Base-by-base conservation (phyloP, 1,139 yeast genomes). In the Geotrichum restrictum region DNA sequence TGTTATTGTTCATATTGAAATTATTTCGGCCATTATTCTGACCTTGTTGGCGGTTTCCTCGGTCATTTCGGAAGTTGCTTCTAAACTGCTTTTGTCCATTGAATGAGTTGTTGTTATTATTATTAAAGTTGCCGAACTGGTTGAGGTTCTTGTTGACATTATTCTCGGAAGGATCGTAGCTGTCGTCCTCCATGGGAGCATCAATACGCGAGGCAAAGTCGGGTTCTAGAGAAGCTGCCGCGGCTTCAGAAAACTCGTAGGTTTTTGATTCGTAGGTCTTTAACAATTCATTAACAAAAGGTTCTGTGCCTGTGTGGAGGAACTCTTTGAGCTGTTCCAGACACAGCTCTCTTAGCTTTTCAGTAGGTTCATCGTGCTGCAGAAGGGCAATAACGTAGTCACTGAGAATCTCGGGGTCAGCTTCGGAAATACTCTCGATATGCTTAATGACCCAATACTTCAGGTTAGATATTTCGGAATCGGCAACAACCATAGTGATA, bases 351-450 rank as follows among this genome's bases (percentile, higher is more conserved):
- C 62, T 58, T 24, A 73, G 61, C n/a, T 59, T 66, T 13, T 63
- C 65, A 14, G 55, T 53, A 10, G 71, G 64, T 34, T 64, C 61
- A 34, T 69, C 72, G 57, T 74, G 71, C 45, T 69, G 63, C 21
- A 77, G 62, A 45, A 77, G 62, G 1, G 78, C 77, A 31, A 74
- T 42, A 19, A 75, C 73, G 58, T 75, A 77, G 39, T 75, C 79
- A 1, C 76, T 67, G 54, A 76, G 62, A 33, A 74, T 74, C 13
- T 69, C 73, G 2, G 76, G 67, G 46, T 75, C 79, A n/a, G 51
- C 53, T 33, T 53, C 56, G 1, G 77, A 74, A 34, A 74, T 79
- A 27, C 59, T 57, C n/a, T 57, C 56, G 0, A 74, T 61, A 39
- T 65, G 61, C 34, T 58, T 54, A 37, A 63, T 59, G 34, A 76